Evolutionary conservation across 768 basidiomycete genomes (phyloP), one percentile per base, ranked within the genome.

Genomic region (Scleroderma citrinum): DNA sequence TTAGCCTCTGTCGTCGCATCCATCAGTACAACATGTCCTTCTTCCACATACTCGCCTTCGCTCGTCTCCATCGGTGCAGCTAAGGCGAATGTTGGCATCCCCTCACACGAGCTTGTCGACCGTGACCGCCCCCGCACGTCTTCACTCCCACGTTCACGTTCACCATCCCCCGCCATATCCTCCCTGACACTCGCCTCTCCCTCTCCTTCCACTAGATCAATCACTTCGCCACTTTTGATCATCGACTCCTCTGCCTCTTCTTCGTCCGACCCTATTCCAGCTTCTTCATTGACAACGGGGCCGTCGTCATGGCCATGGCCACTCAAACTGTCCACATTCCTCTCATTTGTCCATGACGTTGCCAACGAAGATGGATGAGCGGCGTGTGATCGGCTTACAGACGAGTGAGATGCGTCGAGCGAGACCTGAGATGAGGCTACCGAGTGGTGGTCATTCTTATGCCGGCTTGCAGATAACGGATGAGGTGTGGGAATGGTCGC

Each of bases 271-370:
- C 38, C 49, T 45, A 51, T 49, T 32, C 37, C 51, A 13, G 24
- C 46, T n/a, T 43, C 41, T 16, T 14, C 23, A 3, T 20, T 39
- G 44, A 45, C 17, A n/a, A 13, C n/a, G 12, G 5, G 23, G 19
- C 38, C 26, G n/a, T 29, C 43, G 41, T 46, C 50, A 23, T 39
- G 36, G 5, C 43, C 48, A 1, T 39, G 40, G 19, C 32, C 47
- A 7, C 34, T 45, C 16, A 17, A 21, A 3, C n/a, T 31, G 32
- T 65, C 63, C 43, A 36, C 46, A 24, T 51, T 42, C 8, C 40
- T 23, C 16, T 42, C 24, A 17, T n/a, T 55, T 35, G 52, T 56
- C 64, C 64, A 65, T 46, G 64, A 67, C 35, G 64, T 65, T 37
- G 61, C 60, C 24, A 32, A 36, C 17, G 64, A 67, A 38, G 62